These are phyloP conservation scores for Nannizzia gypsea DNA, from an alignment of 2,329 filamentous ascomycete genomes.

Conservation along the genomic window DNA sequence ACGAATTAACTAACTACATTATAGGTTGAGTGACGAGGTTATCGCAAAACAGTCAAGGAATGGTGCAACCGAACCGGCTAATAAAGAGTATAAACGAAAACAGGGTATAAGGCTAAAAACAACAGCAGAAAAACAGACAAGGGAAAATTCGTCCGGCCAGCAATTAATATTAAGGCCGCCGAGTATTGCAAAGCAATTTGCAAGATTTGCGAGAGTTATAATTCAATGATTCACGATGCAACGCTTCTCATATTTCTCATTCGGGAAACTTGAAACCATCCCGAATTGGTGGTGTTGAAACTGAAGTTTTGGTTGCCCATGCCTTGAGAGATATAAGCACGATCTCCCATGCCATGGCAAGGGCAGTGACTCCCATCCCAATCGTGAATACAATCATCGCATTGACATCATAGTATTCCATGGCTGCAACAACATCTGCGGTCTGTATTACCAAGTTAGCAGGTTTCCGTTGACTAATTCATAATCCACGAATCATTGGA, in stretches of 20 bases:
- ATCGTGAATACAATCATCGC: constrained; percentile 92
- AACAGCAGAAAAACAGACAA: neutral
- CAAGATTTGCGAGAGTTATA: neutral
- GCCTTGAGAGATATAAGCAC: constrained; percentile 72
- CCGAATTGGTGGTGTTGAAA: neutral
- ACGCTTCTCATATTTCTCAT: neutral
- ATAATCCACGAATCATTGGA: neutral
- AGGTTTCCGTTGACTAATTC: neutral
- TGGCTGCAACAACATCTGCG: constrained; percentile 61
- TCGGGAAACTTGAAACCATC: neutral
- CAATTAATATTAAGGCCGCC: neutral
- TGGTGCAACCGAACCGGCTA: neutral
- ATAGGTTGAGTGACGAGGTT: neutral
- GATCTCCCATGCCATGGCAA: constrained; percentile 78
- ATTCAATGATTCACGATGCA: neutral
- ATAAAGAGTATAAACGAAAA: neutral
- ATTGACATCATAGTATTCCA: constrained; percentile 65
- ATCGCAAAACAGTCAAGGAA: neutral
- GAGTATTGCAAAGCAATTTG: neutral
- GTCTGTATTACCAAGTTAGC: constrained; percentile 39
- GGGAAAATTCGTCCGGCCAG: neutral
- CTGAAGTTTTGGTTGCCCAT: constrained; percentile 53
- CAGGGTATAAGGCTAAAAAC: constrained; percentile 1
- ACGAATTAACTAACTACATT: neutral
- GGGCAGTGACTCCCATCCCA: constrained; percentile 66